Evolutionary conservation across 176 grass and related monocot genomes (phyloP), one percentile per base, ranked within the genome.

Genomic region (Eragrostis nindensis): DNA sequence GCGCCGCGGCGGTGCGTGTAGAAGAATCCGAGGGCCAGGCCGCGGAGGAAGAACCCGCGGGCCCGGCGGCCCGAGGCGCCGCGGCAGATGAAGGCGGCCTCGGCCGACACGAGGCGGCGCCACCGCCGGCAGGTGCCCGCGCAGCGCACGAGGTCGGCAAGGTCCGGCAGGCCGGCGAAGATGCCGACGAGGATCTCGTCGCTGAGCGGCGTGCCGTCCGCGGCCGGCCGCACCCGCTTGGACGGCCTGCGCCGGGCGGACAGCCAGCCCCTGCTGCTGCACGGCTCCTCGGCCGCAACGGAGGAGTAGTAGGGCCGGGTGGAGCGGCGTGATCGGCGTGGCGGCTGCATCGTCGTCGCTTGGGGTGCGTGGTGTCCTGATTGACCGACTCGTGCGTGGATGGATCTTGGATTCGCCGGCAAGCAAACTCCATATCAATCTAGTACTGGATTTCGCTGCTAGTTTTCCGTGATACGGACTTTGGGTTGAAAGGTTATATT

Each of bases 171-270:
- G 12, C 7, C 43, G 43, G 43, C 68, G 68, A 70, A 70, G 68
- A 70, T 26, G 68, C 68, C 68, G 68, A 70, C 68, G 2, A 70
- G 67, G 67, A 70, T 66, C 63, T 66, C 63, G 8, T 66, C 63
- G 6, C 32, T n/a, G 38, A 67, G 64, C 64, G 68, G 68, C 24
- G 68, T 70, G 68, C 43, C 68, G 43, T 70, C 26, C 6, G 22
- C 9, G 3, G 13, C 1, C 2, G 22, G 43, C 13, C 68, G 22
- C n/a, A 42, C 22, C 1, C n/a, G 42, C 68, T 65, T 70, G 43
- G 68, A 46, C 1, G 68, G 68, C 22, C 3, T 70, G 68, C 43
- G 68, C n/a, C 68, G 68, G 43, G 8, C 43, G 68, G 68, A 6
- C 6, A 70, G 43, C 68, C 68, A 70, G 2, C 24, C 68, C 43